Base-by-base conservation (phyloP, 2,329 filamentous ascomycete species). In the Cladosporium sp. region DNA sequence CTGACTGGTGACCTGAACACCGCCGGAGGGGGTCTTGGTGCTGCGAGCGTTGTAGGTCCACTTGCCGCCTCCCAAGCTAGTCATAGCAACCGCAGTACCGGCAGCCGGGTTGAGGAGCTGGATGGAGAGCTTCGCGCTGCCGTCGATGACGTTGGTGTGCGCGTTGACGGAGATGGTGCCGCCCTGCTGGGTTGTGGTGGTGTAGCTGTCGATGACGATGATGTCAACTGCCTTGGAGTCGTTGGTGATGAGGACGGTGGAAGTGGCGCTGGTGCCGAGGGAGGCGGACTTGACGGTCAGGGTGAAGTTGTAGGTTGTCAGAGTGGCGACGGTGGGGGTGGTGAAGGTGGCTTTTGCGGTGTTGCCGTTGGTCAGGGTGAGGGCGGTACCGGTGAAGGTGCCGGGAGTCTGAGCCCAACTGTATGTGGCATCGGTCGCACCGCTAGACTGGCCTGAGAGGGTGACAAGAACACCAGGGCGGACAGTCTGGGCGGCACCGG, bases 61-160 rank as follows among this genome's bases (percentile, higher is more conserved):
- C 44, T 61, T 62, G 3, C 67, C 68, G 1, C 54, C 50, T 2
- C 55, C 60, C 1, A 51, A 50, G 19, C 52, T 58, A 20, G 54
- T 47, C 38, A 59, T 61, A 56, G 49, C 17, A 6, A 68, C 62
- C 2, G 55, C 40, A 2, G 63, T 44, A 6, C 52, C 59, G 2
- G 56, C 59, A 3, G 22, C 57, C 0, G 60, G 59, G 30, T 61
- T 66, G 29, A 49, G 45, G 7, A 69, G 47, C 40, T 61, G 51
- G n/a, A 70, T 43, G 1, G 54, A 58, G 58, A 69, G 59, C 17
- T 43, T 59, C 43, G 61, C 63, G 15, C 61, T 59, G 13, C 63
- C 62, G 27, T 67, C 67, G 7, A 62, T 56, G 9, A 69, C 63
- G 42, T 68, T 70, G 13, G 65, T 67, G 24, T 61, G 62, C 34